Base-by-base conservation (phyloP, 1,284 basidiomycete genomes). In the Ceratobasidium sp. region DNA sequence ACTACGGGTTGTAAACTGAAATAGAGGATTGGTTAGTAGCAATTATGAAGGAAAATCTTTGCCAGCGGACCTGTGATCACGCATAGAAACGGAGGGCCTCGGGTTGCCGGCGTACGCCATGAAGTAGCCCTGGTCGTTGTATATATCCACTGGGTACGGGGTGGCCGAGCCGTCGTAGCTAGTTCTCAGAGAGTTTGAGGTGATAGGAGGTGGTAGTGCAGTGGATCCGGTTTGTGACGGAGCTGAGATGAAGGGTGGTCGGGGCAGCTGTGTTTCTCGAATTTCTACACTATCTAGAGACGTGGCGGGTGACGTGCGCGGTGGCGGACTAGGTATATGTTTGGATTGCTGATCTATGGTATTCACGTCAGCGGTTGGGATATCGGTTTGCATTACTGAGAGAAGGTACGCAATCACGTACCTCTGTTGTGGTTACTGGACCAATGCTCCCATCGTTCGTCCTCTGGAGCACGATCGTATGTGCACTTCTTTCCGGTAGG, bases 391-490 rank as follows among this genome's bases (percentile, higher is more conserved):
- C 54, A 26, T 33, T 3, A 48, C 26, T 10, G 6, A 66, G 28
- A 26, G n/a, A n/a, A 46, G 46, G 20, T 28, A 50, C 23, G 26
- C 54, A 26, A 56, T 5, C 26, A 48, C 33, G 2, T 33, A 42
- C 64, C 64, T 66, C 13, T 46, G 5, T 26, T 46, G 12, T 10
- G 12, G 9, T 2, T 61, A 42, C 56, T 23, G 17, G 54, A 48
- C 57, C 70, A 74, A 38, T 48, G 70, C 15, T 50, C 64, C 73
- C 73, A 75, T 15, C 10, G 28, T 44, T 75, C 73, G n/a, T 75
- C 73, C 38, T 62, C 73, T 9, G 48, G 61, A 57, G 73, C 54
- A 56, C 42, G 64, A 64, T 75, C 73, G 62, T 75, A 75, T 23
- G 61, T 66, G 46, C 73, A 75, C 57, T 56, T 15, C 23, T 52